Percentiles rank a stretch among this genome's conserved stretches.
phyloP scores from a whole-genome alignment of 345 rosid genomes.

The Gynandropsis gynandra region DNA sequence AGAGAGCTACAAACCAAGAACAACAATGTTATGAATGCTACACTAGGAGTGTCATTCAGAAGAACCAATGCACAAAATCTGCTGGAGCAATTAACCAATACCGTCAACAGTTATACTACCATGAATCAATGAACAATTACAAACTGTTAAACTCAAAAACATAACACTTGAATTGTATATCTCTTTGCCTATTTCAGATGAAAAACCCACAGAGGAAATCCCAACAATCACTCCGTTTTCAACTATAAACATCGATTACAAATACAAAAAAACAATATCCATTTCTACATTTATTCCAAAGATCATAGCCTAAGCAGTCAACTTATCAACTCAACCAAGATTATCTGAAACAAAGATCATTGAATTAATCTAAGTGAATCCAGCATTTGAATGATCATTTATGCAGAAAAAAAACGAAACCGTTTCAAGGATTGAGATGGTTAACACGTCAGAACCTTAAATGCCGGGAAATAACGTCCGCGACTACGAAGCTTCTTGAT shows the following conservation, averaged over 20 bases:
- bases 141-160: neutral
- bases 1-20: constrained; percentile 50
- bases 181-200: neutral
- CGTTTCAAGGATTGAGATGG: neutral
- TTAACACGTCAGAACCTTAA: constrained; percentile 44
- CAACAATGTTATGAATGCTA: neutral
- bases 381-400: neutral
- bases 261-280: neutral
- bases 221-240: neutral
- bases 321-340: neutral
- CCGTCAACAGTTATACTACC: no score
- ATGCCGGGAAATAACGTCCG: constrained; percentile 66
- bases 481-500: constrained; percentile 76
- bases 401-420: neutral
- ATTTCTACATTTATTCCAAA: constrained; percentile 9
- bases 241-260: neutral
- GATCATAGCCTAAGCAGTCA: neutral
- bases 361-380: neutral
- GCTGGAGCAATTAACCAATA: neutral
- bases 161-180: neutral
- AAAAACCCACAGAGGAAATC: no score
- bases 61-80: constrained; percentile 2
- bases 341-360: neutral
- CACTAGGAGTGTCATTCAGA: constrained; percentile 3
- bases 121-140: no score